Evolutionary conservation across 1,284 basidiomycete species (phyloP), one percentile per base, ranked within the genome.

Genomic region (Gomphus bonarii): DNA sequence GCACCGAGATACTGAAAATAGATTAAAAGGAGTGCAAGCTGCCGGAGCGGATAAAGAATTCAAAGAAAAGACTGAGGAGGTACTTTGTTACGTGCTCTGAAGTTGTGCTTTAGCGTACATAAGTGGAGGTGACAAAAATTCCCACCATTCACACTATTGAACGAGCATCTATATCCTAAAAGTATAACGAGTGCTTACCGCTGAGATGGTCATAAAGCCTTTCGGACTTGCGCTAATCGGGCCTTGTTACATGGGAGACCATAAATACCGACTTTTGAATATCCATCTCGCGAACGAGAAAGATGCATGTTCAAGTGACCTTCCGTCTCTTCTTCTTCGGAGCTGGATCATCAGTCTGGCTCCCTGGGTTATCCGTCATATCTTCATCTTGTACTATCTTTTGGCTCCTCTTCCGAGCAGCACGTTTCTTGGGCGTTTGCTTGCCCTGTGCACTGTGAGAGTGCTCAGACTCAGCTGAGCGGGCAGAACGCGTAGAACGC

Each of bases 301-400:
- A 9, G 28, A 25, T 28, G 14, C 7, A 33, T 28, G n/a, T 18
- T 40, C 33, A 33, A 22, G 38, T n/a, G n/a, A 40, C 40, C 14
- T 44, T 54, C 14, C 52, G 40, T 30, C 31, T 40, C 52, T 54
- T 54, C 52, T 54, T 54, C 42, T 54, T 54, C 18, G 52, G 52
- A 3, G 25, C 3, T 40, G 52, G 14, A 8, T 38, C 35, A 14
- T 40, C n/a, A 33, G 35, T 14, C 33, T 36, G 20, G 10, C 12
- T n/a, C 11, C 22, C 8, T 7, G 31, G 33, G 28, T 22, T 25
- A 33, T 43, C 52, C 42, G 11, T n/a, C 36, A 9, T n/a, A 25
- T 33, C 52, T 5, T 42, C 52, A 3, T 54, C 38, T n/a, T 44
- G 33, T 16, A 43, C 10, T 22, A 18, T 11, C 25, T 54, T 44